These are phyloP conservation scores for Euphorbia peplus DNA, from an alignment of 345 rosid genomes.

Conservation along the genomic window DNA sequence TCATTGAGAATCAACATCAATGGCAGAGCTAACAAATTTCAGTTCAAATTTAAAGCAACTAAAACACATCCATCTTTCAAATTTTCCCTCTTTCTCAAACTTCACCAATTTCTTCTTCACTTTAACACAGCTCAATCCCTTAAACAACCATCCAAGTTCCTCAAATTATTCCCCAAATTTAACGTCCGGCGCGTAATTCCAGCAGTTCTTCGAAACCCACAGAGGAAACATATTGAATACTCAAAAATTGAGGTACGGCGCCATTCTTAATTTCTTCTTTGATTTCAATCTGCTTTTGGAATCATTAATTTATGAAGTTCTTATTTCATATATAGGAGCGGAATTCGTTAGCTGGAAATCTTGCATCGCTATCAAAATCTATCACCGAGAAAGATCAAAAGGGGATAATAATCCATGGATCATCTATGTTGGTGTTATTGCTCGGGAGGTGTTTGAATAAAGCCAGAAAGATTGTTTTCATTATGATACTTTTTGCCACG, in stretches of 20 bases:
- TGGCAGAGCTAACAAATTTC: conserved; percentile 24
- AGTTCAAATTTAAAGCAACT: conserved; percentile 31
- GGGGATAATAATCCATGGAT: conserved; percentile 4
- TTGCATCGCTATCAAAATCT: conserved; percentile 13
- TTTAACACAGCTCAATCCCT: conserved; percentile 22
- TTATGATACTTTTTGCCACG: conserved; percentile 3
- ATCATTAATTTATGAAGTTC: not conserved
- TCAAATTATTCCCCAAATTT: conserved; percentile 13
- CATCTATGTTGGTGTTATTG: conserved; percentile 10
- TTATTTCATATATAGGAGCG: conserved; percentile 8
- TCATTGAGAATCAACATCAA: conserved; percentile 31
- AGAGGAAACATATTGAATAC: not conserved
- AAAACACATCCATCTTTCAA: conserved; percentile 20
- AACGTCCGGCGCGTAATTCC: not conserved
- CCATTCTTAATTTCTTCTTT: not conserved
- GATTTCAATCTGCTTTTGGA: not conserved
- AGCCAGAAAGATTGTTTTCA: not conserved
- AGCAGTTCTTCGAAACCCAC: not conserved
- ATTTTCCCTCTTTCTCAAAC: conserved; percentile 29
- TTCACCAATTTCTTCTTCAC: conserved; percentile 24
- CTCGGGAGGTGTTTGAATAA: conserved; percentile 6
- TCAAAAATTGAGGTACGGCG: conserved; percentile 3
- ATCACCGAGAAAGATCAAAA: conserved; percentile 8
- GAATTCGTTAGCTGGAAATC: conserved; percentile 7
- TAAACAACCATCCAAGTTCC: conserved; percentile 21